Evolutionary conservation across 768 basidiomycete species (phyloP).

Genomic region (Dacryopinax spathularia): DNA sequence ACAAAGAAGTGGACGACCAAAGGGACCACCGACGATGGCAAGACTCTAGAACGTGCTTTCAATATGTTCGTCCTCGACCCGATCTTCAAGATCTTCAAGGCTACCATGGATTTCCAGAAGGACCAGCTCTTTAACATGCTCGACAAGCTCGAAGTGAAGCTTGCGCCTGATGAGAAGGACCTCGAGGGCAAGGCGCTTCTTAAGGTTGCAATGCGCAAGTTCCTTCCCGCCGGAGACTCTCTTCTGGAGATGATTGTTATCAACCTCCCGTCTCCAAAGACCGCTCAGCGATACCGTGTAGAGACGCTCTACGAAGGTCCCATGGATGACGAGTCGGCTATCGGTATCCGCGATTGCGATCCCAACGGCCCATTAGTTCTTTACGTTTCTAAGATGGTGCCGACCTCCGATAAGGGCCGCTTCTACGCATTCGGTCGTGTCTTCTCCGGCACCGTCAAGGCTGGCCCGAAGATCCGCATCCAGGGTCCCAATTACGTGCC

Average conservation of each 20-base stretch:
- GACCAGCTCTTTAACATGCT: slow-evolving; percentile 68
- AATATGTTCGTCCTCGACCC: slow-evolving; percentile 97
- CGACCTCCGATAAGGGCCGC: slow-evolving; percentile 98
- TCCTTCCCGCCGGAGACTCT: slow-evolving; percentile 96
- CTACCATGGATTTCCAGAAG: slow-evolving; percentile 99
- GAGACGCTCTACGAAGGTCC: slow-evolving; percentile 99
- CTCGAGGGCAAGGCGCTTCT: slow-evolving; percentile 90
- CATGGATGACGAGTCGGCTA: slow-evolving; percentile 99
- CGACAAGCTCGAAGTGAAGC: slow-evolving; percentile 91
- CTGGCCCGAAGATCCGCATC: slow-evolving; percentile 97
- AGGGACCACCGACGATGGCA: slow-evolving; percentile 59
- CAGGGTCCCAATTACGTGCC: slow-evolving; percentile 98
- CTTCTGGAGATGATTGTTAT: slow-evolving; percentile 99
- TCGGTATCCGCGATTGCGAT: slow-evolving; percentile 96
- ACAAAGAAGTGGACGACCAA: slow-evolving; percentile 94
- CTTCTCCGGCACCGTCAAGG: slow-evolving; percentile 93
- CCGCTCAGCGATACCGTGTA: slow-evolving; percentile 96
- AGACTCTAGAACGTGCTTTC: slow-evolving; percentile 93
- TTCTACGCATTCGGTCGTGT: slow-evolving; percentile 99
- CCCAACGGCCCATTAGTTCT: slow-evolving; percentile 90
- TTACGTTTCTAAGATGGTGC: slow-evolving; percentile 99
- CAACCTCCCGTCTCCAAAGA: slow-evolving; percentile 92
- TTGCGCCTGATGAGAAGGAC: slow-evolving; percentile 76
- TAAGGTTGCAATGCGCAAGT: slow-evolving; percentile 98
- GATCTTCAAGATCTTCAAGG: slow-evolving; percentile 96